phyloP scores from a whole-genome alignment of 306 rosid genomes.

The Dicorynia guianensis region DNA sequence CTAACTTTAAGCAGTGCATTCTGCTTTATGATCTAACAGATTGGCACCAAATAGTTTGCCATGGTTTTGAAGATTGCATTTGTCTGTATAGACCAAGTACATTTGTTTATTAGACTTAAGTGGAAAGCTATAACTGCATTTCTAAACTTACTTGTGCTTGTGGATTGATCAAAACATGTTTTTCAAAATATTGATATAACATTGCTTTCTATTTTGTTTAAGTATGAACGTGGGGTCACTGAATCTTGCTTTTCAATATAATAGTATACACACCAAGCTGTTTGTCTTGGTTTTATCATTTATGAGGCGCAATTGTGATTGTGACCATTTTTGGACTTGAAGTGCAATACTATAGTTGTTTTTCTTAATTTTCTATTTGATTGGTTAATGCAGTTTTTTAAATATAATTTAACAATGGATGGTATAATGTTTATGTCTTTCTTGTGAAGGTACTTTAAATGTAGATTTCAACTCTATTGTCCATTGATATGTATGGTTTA shows the following conservation, averaged over 20 bases:
- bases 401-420: neutral
- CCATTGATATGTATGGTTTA: neutral
- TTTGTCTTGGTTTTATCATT: neutral
- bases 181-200: neutral
- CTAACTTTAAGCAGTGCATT: constrained; percentile 27
- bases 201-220: constrained; percentile 8
- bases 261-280: neutral
- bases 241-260: neutral
- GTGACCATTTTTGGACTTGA: neutral
- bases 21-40: constrained; percentile 21
- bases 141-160: neutral
- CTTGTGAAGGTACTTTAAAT: constrained; percentile 1
- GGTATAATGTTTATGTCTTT: neutral
- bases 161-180: neutral
- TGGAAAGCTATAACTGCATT: constrained; percentile 18
- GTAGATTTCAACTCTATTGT: constrained; percentile 10
- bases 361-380: neutral
- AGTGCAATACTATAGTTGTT: neutral
- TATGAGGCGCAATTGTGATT: neutral
- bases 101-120: constrained; percentile 12
- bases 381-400: neutral
- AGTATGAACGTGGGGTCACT: neutral
- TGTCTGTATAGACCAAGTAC: constrained; percentile 5
- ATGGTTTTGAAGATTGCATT: constrained; percentile 3
- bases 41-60: neutral